These are phyloP conservation scores for Hordeum marinum DNA, from an alignment of 176 grass and related monocot genomes.

Conservation along the genomic window DNA sequence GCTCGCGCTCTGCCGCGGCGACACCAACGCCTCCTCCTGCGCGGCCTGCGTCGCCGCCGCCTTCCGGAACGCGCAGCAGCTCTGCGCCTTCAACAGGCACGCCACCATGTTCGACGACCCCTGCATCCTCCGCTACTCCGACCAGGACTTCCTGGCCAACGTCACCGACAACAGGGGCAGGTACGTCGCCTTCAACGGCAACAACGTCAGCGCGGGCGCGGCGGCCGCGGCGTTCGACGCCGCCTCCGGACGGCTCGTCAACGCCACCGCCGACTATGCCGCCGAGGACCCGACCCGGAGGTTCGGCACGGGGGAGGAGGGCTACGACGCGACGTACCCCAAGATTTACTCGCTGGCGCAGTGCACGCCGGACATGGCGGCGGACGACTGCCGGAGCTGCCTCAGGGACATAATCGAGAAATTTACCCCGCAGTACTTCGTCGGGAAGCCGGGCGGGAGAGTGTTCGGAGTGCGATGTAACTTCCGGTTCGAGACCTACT, in stretches of 20 bases:
- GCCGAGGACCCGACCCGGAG: background rate
- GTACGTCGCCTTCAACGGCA: background rate
- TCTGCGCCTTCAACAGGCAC: slow-evolving; percentile 1
- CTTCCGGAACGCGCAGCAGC: slow-evolving; percentile 21
- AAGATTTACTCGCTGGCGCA: slow-evolving; percentile 46
- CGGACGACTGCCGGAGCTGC: slow-evolving; percentile 32
- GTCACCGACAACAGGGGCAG: background rate
- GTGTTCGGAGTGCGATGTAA: slow-evolving; percentile 44
- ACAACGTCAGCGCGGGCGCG: background rate
- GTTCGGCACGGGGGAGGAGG: slow-evolving; percentile 39
- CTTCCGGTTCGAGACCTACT: slow-evolving; percentile 40
- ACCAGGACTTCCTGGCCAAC: slow-evolving; percentile 27
- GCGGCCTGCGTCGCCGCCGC: background rate
- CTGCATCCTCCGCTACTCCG: slow-evolving; percentile 56
- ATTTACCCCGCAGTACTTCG: background rate
- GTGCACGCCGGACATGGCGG: slow-evolving; percentile 50
- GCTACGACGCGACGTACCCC: background rate
- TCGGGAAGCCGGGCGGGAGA: slow-evolving; percentile 23
- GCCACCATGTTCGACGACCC: slow-evolving; percentile 42
- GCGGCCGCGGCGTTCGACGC: background rate
- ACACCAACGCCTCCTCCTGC: slow-evolving; percentile 20
- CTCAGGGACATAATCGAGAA: slow-evolving; percentile 8
- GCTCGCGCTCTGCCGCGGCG: slow-evolving; percentile 42
- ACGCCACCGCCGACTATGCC: slow-evolving; percentile 29
- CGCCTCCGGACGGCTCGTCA: slow-evolving; percentile 30